Evolutionary conservation across 495 filamentous ascomycete species (phyloP).

Genomic region (Physcia stellaris): DNA sequence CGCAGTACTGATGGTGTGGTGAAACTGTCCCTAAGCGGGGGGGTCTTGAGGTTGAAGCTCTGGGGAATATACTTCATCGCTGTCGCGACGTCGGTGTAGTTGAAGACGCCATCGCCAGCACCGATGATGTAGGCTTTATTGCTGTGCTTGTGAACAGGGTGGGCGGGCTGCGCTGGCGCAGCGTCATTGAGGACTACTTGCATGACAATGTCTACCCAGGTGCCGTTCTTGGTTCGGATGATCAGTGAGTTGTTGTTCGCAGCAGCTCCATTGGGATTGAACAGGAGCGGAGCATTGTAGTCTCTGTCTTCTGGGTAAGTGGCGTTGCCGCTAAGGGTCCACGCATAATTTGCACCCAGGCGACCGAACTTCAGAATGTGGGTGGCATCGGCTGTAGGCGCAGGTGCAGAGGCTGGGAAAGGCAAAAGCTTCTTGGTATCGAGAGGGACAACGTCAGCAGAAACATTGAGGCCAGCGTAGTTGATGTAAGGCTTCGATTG

Average conservation of each 20-base stretch:
- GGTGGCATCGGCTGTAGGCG: slow-evolving; percentile 6
- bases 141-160: slow-evolving; percentile 51
- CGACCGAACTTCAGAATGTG: slow-evolving; percentile 12
- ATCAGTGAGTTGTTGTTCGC: slow-evolving; percentile 2
- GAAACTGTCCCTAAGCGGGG: slow-evolving; percentile 37
- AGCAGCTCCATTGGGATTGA: slow-evolving; percentile 4
- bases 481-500: slow-evolving; percentile 17
- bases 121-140: slow-evolving; percentile 47
- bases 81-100: slow-evolving; percentile 35
- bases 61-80: slow-evolving; percentile 31
- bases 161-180: slow-evolving; percentile 20
- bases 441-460: slow-evolving; percentile 18
- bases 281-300: slow-evolving; percentile 10
- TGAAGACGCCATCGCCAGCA: slow-evolving; percentile 32
- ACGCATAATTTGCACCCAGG: slow-evolving; percentile 3
- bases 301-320: slow-evolving; percentile 2
- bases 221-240: slow-evolving; percentile 10
- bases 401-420: slow-evolving; percentile 3
- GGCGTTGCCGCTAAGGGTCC: slow-evolving; percentile 6
- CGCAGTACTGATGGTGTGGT: slow-evolving; percentile 17
- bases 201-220: slow-evolving; percentile 13
- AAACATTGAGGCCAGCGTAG: slow-evolving; percentile 16
- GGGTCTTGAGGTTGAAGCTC: slow-evolving; percentile 41
- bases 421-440: slow-evolving; percentile 6
- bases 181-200: slow-evolving; percentile 2